Base-by-base conservation (phyloP, 129 eudicot genomes). In the Chrysanthemum lavandulifolium region DNA sequence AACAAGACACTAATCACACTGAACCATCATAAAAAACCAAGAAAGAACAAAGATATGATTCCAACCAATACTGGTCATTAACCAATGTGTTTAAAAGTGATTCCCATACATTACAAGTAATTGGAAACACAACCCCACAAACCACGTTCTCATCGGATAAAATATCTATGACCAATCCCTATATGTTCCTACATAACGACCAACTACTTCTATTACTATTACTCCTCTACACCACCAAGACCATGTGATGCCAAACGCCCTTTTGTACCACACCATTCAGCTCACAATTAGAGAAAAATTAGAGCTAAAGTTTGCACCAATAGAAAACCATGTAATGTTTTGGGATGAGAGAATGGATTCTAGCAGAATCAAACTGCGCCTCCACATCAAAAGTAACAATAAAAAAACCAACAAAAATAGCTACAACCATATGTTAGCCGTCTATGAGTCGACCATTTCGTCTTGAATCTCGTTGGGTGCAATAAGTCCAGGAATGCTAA, bases 381-480 rank as follows among this genome's bases (percentile, higher is more conserved):
- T 14, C 64, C 60, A 12, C 74, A 25, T 45, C 16, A 75, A 6
- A 6, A 67, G 45, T 19, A 77, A 61, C 51, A 63, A 65, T 65
- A 67, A 52, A 3, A 50, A 55, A 73, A 60, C 31, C 50, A 31
- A 84, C 10, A 56, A 49, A 56, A 69, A 51, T 75, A 81, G 66
- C 76, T 65, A 72, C 79, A 73, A 68, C 4, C 53, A 66, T 31
- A 43, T 57, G 43, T 10, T 66, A 40, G 72, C 55, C 53, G 58
- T 62, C 72, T 83, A 95, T 21, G 87, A 86, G 77, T 95, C 99
- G 55, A 85, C 78, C 99, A 90, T 91, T 72, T 95, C 99, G 10
- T 95, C 97, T 79, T 88, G 99, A 59, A 91, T 91, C 85, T 95
- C 99, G 55, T 85, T 95, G 59, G 99, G 99, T 2, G 99, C 96